Evolutionary conservation across 352 stramenopile genomes (phyloP).

Genomic region (Phytophthora lateralis): DNA sequence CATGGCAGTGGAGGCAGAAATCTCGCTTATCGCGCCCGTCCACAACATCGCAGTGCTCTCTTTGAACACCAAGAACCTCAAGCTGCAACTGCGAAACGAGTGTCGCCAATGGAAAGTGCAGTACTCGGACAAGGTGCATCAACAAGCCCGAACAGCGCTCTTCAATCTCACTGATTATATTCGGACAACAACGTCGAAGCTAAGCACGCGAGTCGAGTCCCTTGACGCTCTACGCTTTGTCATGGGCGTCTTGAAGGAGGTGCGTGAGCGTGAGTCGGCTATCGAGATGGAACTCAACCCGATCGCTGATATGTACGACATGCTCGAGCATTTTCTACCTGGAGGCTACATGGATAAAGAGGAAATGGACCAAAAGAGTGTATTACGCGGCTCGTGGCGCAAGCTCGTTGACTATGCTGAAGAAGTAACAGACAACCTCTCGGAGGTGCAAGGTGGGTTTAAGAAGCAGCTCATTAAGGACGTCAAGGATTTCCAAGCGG

Average conservation of each 20-base stretch:
- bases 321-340: constrained; percentile 89
- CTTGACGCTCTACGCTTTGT: constrained; percentile 81
- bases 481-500: constrained; percentile 83
- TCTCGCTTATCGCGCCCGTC: constrained; percentile 76
- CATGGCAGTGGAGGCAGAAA: constrained; percentile 80
- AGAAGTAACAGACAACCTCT: constrained; percentile 87
- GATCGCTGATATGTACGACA: constrained; percentile 90
- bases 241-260: constrained; percentile 86
- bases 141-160: constrained; percentile 69
- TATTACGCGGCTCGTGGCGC: constrained; percentile 82
- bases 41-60: constrained; percentile 88
- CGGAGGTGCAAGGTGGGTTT: constrained; percentile 84
- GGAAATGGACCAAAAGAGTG: constrained; percentile 92
- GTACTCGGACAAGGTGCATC: constrained; percentile 85
- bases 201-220: constrained; percentile 68
- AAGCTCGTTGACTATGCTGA: constrained; percentile 91
- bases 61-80: constrained; percentile 89
- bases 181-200: constrained; percentile 71
- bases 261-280: constrained; percentile 83
- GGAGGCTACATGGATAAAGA: constrained; percentile 88
- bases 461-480: constrained; percentile 92
- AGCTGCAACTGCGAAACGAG: constrained; percentile 84
- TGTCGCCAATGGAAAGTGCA: constrained; percentile 88
- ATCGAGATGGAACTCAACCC: constrained; percentile 92
- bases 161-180: constrained; percentile 83